Evolutionary conservation across 1,139 yeast genomes (phyloP), one percentile per base, ranked within the genome.

Genomic region (Debaryomyces robertsiae): DNA sequence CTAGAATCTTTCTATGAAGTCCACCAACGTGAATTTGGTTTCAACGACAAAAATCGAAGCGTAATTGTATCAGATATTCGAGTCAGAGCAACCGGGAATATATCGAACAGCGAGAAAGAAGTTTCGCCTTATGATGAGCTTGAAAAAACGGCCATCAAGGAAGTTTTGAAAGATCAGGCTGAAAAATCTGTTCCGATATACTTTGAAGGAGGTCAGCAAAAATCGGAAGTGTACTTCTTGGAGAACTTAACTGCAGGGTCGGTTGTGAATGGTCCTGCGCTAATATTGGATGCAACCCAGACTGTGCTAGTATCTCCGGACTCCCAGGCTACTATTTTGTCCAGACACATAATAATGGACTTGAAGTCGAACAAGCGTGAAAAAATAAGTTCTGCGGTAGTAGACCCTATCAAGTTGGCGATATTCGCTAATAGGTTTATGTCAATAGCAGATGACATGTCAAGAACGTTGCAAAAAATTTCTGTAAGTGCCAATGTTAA

Each of bases 381-480:
- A 3, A 39, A 44, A 5, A 25, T 57, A 3, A 53, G 61, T 1
- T 40, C 39, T 13, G 43, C 41, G 2, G 47, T 42, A 7, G 67
- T 79, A 14, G 84, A 82, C 47, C 87, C 87, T 1, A 73, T 82
- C 37, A 71, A 77, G 49, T 58, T 83, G 30, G 79, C 87, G 1
- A 82, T 83, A 4, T 83, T 82, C 57, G 81, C 84, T 17, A 85
- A 82, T 57, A 66, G 88, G 47, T 83, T 83, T 56, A 82, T 83
- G 88, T 82, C 82, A 42, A 81, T 83, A 57, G 89, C 90, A 4
- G 89, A 82, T 50, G 87, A 82, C 50, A 83, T 83, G 89, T 89
- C 88, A 14, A 73, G 75, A 45, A 81, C 85, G 9, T 61, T 82
- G 42, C 80, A 81, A 46, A 79, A 80, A 57, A 82, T 87, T 0